Evolutionary conservation across 2,329 filamentous ascomycete genomes (phyloP).

Genomic region (Talaromyces rugulosus): DNA sequence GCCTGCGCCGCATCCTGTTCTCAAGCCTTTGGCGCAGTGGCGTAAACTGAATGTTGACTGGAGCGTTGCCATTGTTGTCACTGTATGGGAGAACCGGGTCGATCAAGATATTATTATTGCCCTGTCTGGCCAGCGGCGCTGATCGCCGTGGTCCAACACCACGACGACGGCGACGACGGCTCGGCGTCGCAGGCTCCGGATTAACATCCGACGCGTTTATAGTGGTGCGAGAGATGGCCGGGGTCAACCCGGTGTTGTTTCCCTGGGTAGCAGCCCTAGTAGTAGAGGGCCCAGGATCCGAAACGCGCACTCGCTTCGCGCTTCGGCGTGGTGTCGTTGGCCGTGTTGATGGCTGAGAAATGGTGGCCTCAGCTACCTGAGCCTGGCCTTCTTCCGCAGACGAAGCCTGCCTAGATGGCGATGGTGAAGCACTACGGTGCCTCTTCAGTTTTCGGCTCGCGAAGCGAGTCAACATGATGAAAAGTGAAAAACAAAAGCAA

Average conservation of each 20-base stretch:
- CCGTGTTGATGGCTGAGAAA: background rate
- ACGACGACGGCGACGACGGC: constrained; percentile 16
- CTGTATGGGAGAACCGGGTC: constrained; percentile 19
- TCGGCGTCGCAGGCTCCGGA: constrained; percentile 20
- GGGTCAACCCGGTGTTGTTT: constrained; percentile 42
- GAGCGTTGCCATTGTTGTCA: constrained; percentile 11
- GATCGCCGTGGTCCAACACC: constrained; percentile 26
- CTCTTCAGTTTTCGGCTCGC: background rate
- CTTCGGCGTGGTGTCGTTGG: constrained; percentile 27
- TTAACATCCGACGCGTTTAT: constrained; percentile 12
- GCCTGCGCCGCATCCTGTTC: constrained; percentile 38
- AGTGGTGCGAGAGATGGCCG: constrained; percentile 37
- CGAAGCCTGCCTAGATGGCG: background rate
- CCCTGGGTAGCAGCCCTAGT: constrained; percentile 11
- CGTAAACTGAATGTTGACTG: constrained; percentile 40
- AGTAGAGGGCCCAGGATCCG: constrained; percentile 32
- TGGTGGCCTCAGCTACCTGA: background rate
- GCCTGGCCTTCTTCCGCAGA: background rate
- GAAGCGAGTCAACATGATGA: background rate
- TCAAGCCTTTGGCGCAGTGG: constrained; percentile 43
- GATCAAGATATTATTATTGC: constrained; percentile 18
- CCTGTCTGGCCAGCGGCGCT: constrained; percentile 23
- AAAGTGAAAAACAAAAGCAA: background rate
- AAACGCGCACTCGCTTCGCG: constrained; percentile 44
- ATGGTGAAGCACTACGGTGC: background rate